Evolutionary conservation across 83 land plant genomes (phyloP), one percentile per base, ranked within the genome.

Genomic region (Isoetes engelmannii): DNA sequence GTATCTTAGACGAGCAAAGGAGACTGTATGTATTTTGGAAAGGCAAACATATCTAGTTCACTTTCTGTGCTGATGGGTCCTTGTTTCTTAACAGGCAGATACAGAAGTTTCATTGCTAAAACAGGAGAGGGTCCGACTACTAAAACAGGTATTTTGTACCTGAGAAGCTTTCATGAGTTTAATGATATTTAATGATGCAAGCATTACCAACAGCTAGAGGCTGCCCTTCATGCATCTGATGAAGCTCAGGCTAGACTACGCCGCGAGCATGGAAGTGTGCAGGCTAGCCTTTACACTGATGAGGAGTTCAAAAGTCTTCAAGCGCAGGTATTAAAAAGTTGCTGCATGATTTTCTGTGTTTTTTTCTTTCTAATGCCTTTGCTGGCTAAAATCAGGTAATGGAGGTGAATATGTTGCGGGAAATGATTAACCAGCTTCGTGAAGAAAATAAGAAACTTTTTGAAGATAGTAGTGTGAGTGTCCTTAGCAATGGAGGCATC

Each of bases 381-480:
- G 28, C 18, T 19, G 62, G 18, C 28, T 8, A 7, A 7, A 12
- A 8, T 7, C 84, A 92, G 97, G 92, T 88, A 20, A 81, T 80
- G 57, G 92, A 90, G 63, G 75, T 84, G 61, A 87, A 81, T 67
- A 74, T 94, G 65, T 82, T 94, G 61, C 89, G 98, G 15, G 98
- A 90, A 73, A 90, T 92, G 72, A 94, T 90, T 61, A 62, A 73
- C 21, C 97, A 94, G 57, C 88, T 94, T n/a, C 80, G 96, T 48
- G 92, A 84, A 56, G 98, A 94, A 71, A 94, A 87, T 76, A 77
- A 80, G 61, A 84, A 85, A 63, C 86, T 85, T 61, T 87, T 94
- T 69, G 90, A 94, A 69, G 98, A 90, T 45, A 84, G 88, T 75
- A 92, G 81, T 91, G 97, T 89, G 17, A 49, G 70, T 19, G 37